phyloP scores from a whole-genome alignment of 2,329 filamentous ascomycete genomes.

The Phoma sp. region DNA sequence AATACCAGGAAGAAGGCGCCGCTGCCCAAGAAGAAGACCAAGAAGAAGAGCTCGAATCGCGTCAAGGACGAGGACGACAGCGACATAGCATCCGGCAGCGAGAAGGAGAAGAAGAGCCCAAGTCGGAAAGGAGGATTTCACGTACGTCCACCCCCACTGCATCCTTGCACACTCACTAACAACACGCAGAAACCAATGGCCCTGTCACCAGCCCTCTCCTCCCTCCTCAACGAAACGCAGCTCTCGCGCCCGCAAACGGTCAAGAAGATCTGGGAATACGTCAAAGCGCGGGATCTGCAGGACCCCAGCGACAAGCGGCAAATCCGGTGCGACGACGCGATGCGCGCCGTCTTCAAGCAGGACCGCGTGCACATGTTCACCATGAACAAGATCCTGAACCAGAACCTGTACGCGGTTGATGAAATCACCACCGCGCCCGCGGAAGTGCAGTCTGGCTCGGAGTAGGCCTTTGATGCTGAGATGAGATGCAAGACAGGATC shows the following conservation, averaged over 20 bases:
- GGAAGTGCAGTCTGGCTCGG: background rate
- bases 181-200: conserved; percentile 71
- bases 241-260: conserved; percentile 94
- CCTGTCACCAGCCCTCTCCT: conserved; percentile 73
- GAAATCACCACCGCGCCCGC: conserved; percentile 53
- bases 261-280: conserved; percentile 95
- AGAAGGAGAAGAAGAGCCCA: conserved; percentile 69
- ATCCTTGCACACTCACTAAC: conserved; percentile 4
- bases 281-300: conserved; percentile 86
- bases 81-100: conserved; percentile 70
- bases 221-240: conserved; percentile 76
- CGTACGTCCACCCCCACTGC: conserved; percentile 54
- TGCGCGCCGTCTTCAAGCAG: conserved; percentile 92
- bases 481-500: too few relatives aligned
- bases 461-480: background rate
- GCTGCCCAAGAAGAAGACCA: conserved; percentile 69
- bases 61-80: conserved; percentile 82
- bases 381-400: conserved; percentile 96
- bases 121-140: conserved; percentile 90
- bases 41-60: conserved; percentile 77
- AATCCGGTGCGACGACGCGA: conserved; percentile 88
- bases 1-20: conserved; percentile 61
- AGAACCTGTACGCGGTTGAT: conserved; percentile 86
- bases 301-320: conserved; percentile 91
- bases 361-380: conserved; percentile 97